phyloP scores from a whole-genome alignment of 2,329 filamentous ascomycete species.

The Aspergillus glaucus region DNA sequence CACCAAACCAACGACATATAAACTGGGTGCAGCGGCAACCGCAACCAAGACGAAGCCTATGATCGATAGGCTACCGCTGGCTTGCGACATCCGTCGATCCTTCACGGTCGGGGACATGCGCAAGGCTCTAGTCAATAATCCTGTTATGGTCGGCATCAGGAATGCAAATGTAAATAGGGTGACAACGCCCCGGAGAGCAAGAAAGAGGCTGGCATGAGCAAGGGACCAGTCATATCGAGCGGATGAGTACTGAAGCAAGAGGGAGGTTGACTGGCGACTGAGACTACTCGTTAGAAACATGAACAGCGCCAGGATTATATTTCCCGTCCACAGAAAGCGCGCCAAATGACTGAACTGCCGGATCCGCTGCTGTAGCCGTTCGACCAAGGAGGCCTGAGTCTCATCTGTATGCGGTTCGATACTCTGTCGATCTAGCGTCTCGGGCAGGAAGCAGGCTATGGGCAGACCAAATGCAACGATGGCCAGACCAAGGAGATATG shows the following conservation, averaged over 20 bases:
- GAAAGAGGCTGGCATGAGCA: slow-evolving; percentile 20
- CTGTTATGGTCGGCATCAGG: slow-evolving; percentile 16
- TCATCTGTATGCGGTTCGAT: slow-evolving; percentile 1
- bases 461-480: slow-evolving; percentile 5
- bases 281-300: slow-evolving; percentile 17
- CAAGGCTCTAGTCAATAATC: slow-evolving; percentile 10
- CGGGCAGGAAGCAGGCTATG: slow-evolving; percentile 13
- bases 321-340: slow-evolving; percentile 16
- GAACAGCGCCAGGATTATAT: slow-evolving; percentile 15
- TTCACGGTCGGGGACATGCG: slow-evolving; percentile 14
- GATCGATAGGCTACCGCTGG: slow-evolving; percentile 11
- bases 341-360: slow-evolving; percentile 17
- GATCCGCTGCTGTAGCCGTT: slow-evolving; percentile 4
- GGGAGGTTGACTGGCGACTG: slow-evolving; percentile 14
- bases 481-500: slow-evolving; percentile 12
- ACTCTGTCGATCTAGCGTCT: slow-evolving; percentile 12
- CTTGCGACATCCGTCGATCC: slow-evolving; percentile 18
- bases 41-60: slow-evolving; percentile 16
- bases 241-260: slow-evolving; percentile 26
- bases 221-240: slow-evolving; percentile 26
- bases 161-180: slow-evolving; percentile 15
- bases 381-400: not conserved
- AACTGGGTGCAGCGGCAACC: slow-evolving; percentile 7
- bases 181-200: slow-evolving; percentile 21
- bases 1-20: slow-evolving; percentile 14